phyloP scores from a whole-genome alignment of 192 early-diverging fungal species.

The Podila minutissima region DNA sequence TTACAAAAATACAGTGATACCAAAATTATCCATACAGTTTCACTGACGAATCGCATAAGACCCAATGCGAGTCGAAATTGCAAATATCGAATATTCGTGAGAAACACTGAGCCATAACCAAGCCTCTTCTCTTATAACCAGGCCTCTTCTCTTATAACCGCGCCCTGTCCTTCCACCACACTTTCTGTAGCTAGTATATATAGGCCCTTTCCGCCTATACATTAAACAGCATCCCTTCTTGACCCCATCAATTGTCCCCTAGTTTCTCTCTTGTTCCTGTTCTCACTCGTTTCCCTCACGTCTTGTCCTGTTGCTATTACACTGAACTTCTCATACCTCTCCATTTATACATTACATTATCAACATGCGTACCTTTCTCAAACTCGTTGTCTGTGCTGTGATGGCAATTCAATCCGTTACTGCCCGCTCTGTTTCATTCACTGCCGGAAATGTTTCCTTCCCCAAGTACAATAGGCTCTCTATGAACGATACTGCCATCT shows the following conservation, averaged over 20 bases:
- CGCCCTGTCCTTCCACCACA: conserved; percentile 3
- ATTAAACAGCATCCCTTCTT: conserved; percentile 16
- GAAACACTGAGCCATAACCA: background rate
- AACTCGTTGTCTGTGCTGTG: conserved; percentile 21
- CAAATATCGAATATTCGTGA: background rate
- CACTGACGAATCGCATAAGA: no score
- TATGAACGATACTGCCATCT: conserved; percentile 32
- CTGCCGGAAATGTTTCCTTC: conserved; percentile 13
- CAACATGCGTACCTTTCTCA: conserved; percentile 19
- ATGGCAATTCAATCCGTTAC: conserved; percentile 18
- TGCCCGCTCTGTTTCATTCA: conserved; percentile 5
- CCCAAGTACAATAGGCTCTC: conserved; percentile 26
- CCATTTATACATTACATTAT: conserved; percentile 4
- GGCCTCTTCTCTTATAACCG: conserved; percentile 10
- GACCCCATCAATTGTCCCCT: conserved; percentile 3
- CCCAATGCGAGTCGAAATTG: no score
- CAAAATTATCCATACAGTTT: no score
- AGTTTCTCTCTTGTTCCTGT: background rate
- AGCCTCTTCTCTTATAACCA: conserved; percentile 14
- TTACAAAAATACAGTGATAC: no score
- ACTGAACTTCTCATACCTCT: no score
- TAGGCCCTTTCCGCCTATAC: conserved; percentile 5
- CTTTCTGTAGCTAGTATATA: conserved; percentile 18
- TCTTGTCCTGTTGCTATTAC: no score
- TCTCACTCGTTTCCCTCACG: no score